Conservation (phyloP, 805 yeast species). For the Saccharomyces eubayanus region DNA sequence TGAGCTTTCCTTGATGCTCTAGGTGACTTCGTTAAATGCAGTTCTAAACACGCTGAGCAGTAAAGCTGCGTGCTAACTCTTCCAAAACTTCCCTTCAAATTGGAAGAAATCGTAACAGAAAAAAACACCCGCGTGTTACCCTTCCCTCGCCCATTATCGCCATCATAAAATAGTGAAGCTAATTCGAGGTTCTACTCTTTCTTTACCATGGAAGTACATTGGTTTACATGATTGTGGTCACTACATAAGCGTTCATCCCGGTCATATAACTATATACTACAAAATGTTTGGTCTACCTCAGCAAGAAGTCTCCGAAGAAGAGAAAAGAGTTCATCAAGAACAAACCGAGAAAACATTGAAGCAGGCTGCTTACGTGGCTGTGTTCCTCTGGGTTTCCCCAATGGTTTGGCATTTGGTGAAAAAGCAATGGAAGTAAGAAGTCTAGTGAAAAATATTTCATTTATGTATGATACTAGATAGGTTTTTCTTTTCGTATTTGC, state of each 20-base stretch:
- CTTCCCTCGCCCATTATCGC: neutral
- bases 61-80: neutral
- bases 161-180: neutral
- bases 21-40: neutral
- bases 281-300: constrained; percentile 46
- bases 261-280: constrained; percentile 13
- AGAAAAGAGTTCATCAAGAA: constrained; percentile 57
- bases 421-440: constrained; percentile 29
- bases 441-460: neutral
- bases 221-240: neutral
- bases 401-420: constrained; percentile 28
- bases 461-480: neutral
- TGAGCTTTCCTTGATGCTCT: no score
- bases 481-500: neutral
- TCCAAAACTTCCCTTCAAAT: neutral
- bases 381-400: constrained; percentile 46
- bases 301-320: constrained; percentile 49
- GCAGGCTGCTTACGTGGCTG: constrained; percentile 55
- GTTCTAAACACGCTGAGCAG: neutral
- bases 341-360: constrained; percentile 51
- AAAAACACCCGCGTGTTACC: neutral
- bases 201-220: neutral
- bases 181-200: neutral
- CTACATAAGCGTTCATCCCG: neutral
- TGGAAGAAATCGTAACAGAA: neutral